Evolutionary conservation across 202 grass and related monocot species (phyloP).

Genomic region (Schoenoplectus tabernaemontani): DNA sequence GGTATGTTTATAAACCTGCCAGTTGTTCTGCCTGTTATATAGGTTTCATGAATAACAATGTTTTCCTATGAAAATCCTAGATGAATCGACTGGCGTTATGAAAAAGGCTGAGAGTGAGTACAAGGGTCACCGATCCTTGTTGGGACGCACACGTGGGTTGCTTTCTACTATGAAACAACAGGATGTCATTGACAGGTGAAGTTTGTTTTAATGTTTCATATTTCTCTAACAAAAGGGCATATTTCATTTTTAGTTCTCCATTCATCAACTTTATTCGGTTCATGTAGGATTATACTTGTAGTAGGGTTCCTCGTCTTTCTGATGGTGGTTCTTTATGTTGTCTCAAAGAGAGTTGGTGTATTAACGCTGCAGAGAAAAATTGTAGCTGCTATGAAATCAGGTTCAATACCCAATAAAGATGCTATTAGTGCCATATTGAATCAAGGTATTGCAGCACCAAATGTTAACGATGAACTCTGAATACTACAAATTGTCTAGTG

Average conservation of each 20-base stretch:
- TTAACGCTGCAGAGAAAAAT: conserved; percentile 76
- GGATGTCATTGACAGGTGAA: conserved; percentile 87
- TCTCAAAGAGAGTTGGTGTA: conserved; percentile 52
- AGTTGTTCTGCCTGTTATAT: conserved; percentile 10
- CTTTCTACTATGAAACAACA: conserved; percentile 76
- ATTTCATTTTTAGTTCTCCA: not conserved
- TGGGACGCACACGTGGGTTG: conserved; percentile 53
- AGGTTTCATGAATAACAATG: not conserved
- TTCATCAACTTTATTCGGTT: not conserved
- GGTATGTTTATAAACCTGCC: conserved; percentile 35
- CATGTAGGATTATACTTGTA: conserved; percentile 52
- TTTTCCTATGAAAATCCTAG: conserved; percentile 31
- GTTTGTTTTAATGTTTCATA: not conserved
- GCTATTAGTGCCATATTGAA: conserved; percentile 9
- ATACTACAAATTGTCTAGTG: not conserved
- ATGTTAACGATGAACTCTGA: conserved; percentile 60
- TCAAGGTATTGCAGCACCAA: conserved; percentile 14
- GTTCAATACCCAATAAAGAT: conserved; percentile 50
- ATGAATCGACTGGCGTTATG: conserved; percentile 75
- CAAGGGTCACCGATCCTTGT: conserved; percentile 75
- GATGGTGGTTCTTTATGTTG: conserved; percentile 45
- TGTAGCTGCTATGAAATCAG: conserved; percentile 60
- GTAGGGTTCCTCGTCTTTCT: conserved; percentile 58
- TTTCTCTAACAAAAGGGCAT: not conserved
- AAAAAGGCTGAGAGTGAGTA: conserved; percentile 74